Evolutionary conservation across 768 basidiomycete genomes (phyloP), one percentile per base, ranked within the genome.

Genomic region (Tricholoma sp.): DNA sequence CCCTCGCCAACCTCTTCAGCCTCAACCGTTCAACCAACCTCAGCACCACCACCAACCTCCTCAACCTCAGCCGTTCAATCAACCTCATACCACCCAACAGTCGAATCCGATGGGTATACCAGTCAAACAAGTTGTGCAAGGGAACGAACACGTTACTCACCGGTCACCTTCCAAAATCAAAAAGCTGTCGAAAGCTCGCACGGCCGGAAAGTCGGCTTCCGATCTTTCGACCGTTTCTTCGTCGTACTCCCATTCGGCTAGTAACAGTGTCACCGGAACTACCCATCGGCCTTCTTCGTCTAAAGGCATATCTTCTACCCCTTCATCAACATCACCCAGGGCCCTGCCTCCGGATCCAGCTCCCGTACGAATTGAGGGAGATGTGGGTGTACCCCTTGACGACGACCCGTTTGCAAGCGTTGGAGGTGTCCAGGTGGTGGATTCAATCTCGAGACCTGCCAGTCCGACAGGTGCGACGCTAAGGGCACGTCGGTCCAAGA

Each of bases 381-480:
- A 65, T n/a, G 60, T 64, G 3, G 75, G 74, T 7, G 65, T 80
- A 5, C 71, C 75, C 28, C 66, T 78, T 39, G 76, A 78, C 44
- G 78, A 77, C 50, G 81, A 81, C 64, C 79, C 84, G 3, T 85
- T 86, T 66, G 84, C 83, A 9, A 79, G 77, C 62, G 68, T 66
- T 0, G 77, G 79, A 39, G 82, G 80, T 15, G 82, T 85, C 7
- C 78, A 65, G 62, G 65, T 86, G 72, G 33, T 82, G 36, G 71
- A 68, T 50, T 65, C 64, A 32, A 42, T 53, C 10, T 62, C 57
- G 15, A 54, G 50, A 32, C 55, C 57, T 41, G 53, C 52, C 7
- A 53, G 39, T 17, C 37, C 28, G 20, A 52, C 18, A 41, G 44
- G 18, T 29, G 9, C 18, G n/a, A 53, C 29, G 31, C 31, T 53